Base-by-base conservation (phyloP, 2,329 filamentous ascomycete species). In the Madurella fahalii region DNA sequence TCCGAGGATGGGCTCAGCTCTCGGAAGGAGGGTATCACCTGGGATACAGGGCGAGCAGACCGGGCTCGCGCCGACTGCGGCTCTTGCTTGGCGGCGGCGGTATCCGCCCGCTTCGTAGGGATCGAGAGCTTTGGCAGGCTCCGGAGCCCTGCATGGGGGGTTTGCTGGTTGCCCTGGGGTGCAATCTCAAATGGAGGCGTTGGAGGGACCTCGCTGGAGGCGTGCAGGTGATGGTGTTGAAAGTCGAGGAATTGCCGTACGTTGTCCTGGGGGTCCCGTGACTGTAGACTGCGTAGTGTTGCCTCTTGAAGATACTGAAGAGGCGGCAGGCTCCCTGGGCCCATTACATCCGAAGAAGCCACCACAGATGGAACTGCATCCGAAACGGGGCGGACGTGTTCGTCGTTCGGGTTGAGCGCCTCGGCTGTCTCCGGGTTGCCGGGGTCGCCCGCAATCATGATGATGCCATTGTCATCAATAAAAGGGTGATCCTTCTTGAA, bases 241-340 rank as follows among this genome's bases (percentile, higher is more conserved):
- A 96, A 92, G 66, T 83, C 83, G 50, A 97, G 80, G 72, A 96
- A 97, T 61, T 95, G 90, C 66, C 89, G 86, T 37, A 97, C 90
- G 63, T 93, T 95, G 72, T 96, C 92, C 69, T 95, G 92, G 5
- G 92, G 89, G 66, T 96, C 91, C 50, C 87, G 81, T 16, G 78
- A 76, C 66, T 87, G 80, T 32, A 96, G 68, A 58, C 79, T 83
- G 54, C 84, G 83, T 15, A 96, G 83, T 41, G 79, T 80, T 47
- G 86, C 83, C 68, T 91, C 86, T 64, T 91, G 86, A 39, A 96
- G 80, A 59, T 85, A 82, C 55, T 82, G 79, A 56, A 92, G 78
- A 20, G 85, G 77, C 18, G 86, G 79, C 12, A 85, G 68, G 45
- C 68, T 72, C 37, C 81, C 81, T 5, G 89, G 86, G 2, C 91